Evolutionary conservation across 139 green algal species (phyloP).

Genomic region (Dunaliella primolecta): DNA sequence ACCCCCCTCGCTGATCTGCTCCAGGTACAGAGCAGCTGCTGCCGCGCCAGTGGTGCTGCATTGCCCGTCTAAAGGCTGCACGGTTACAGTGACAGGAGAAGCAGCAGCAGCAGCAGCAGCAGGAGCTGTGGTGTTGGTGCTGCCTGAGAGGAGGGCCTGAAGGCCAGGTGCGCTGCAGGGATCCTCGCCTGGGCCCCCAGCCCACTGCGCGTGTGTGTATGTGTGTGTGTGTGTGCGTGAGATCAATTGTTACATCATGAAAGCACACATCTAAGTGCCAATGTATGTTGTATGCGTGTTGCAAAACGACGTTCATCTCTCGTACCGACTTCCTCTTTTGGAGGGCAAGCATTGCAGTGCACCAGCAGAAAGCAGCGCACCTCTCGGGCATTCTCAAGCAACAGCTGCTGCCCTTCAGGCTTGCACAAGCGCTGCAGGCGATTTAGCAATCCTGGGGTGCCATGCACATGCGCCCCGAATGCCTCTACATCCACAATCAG

Average conservation of each 20-base stretch:
- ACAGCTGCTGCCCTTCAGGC: neutral
- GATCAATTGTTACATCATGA: too few species aligned
- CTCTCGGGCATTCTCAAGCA: neutral
- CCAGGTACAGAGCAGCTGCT: neutral
- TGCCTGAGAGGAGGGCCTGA: neutral
- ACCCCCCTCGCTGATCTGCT: neutral
- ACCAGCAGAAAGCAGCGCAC: neutral
- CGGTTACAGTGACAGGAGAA: too few species aligned
- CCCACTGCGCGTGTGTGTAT: too few species aligned
- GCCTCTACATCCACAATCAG: slow-evolving; percentile 23
- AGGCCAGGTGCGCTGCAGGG: neutral
- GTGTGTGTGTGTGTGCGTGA: too few species aligned
- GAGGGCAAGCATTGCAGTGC: neutral
- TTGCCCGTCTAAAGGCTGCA: too few species aligned
- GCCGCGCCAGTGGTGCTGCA: neutral
- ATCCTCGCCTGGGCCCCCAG: too few species aligned
- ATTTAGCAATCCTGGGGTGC: neutral
- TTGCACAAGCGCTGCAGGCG: neutral
- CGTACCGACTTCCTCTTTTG: too few species aligned
- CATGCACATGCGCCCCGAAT: slow-evolving; percentile 8
- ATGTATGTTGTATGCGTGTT: too few species aligned
- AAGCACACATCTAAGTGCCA: too few species aligned
- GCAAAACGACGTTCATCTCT: too few species aligned
- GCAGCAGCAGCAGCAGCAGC: too few species aligned
- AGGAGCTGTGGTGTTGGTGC: too few species aligned